Evolutionary conservation across 2,329 filamentous ascomycete genomes (phyloP).

Genomic region (Aspergillus sp.): DNA sequence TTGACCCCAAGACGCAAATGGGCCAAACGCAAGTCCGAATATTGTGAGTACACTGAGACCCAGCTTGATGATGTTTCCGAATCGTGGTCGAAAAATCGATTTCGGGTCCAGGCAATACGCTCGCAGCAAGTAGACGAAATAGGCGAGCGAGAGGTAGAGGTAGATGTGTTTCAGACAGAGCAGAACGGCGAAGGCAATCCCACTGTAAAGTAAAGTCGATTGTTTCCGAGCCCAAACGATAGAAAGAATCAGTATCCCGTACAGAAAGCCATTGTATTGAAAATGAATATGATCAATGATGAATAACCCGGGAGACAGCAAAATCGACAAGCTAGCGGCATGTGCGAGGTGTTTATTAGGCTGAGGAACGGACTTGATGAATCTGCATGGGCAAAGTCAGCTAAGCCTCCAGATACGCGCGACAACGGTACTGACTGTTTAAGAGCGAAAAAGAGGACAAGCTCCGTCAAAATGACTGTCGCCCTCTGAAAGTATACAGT

Average conservation of each 20-base stretch:
- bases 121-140: conserved; percentile 90
- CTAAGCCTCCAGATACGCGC: conserved; percentile 12
- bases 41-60: conserved; percentile 69
- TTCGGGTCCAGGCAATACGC: conserved; percentile 80
- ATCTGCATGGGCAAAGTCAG: conserved; percentile 51
- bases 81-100: conserved; percentile 72
- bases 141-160: conserved; percentile 91
- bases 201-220: conserved; percentile 74
- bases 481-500: conserved; percentile 89
- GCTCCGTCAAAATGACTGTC: conserved; percentile 83
- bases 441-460: conserved; percentile 80
- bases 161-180: conserved; percentile 98
- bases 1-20: conserved; percentile 79
- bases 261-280: conserved; percentile 97
- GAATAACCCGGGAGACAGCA: conserved; percentile 87
- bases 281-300: conserved; percentile 99
- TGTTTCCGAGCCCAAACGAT: conserved; percentile 76
- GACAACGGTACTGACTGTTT: conserved; percentile 57
- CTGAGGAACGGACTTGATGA: conserved; percentile 68
- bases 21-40: conserved; percentile 81
- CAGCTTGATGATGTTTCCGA: conserved; percentile 80
- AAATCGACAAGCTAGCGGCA: conserved; percentile 80
- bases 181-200: conserved; percentile 77
- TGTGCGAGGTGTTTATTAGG: conserved; percentile 74
- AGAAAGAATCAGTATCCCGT: conserved; percentile 84